Evolutionary conservation across 2,329 filamentous ascomycete genomes (phyloP).

Genomic region (Talaromyces verruculosus): DNA sequence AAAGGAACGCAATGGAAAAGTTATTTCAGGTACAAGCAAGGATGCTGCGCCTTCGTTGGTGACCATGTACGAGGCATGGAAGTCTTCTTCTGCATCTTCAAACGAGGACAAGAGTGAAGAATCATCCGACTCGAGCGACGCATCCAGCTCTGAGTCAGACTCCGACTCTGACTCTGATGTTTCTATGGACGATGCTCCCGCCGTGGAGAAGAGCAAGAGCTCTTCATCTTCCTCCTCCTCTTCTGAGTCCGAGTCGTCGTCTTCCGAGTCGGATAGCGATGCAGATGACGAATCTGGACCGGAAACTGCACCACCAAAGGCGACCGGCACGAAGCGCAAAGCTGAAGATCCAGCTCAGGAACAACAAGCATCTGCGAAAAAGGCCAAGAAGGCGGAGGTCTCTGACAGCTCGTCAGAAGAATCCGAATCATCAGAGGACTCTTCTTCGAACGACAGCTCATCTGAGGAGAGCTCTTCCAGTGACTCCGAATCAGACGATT

Average conservation of each 20-base stretch:
- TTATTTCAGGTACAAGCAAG: slow-evolving; percentile 27
- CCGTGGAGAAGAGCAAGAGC: slow-evolving; percentile 28
- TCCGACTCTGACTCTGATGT: slow-evolving; percentile 36
- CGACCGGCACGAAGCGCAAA: slow-evolving; percentile 60
- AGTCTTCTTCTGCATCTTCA: slow-evolving; percentile 26
- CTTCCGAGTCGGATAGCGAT: slow-evolving; percentile 49
- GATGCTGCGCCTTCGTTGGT: slow-evolving; percentile 39
- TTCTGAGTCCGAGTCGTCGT: slow-evolving; percentile 32
- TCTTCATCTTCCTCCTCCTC: slow-evolving; percentile 33
- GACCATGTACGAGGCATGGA: slow-evolving; percentile 41
- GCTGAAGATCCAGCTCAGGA: slow-evolving; percentile 53
- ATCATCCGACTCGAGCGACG: slow-evolving; percentile 19
- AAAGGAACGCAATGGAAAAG: slow-evolving; percentile 38
- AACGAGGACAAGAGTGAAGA: slow-evolving; percentile 5
- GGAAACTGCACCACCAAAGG: slow-evolving; percentile 39
- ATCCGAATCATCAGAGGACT: slow-evolving; percentile 26
- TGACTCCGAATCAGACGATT: slow-evolving; percentile 35
- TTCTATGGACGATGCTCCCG: slow-evolving; percentile 44
- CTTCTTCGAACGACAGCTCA: slow-evolving; percentile 34
- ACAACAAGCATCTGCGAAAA: slow-evolving; percentile 55
- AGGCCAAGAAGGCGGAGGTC: slow-evolving; percentile 42
- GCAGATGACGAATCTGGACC: slow-evolving; percentile 55
- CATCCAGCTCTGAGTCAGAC: slow-evolving; percentile 39
- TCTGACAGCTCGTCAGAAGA: slow-evolving; percentile 15
- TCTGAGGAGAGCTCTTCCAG: slow-evolving; percentile 29